phyloP scores from a whole-genome alignment of 2,329 filamentous ascomycete species.

The Ceratocystis huliohia region DNA sequence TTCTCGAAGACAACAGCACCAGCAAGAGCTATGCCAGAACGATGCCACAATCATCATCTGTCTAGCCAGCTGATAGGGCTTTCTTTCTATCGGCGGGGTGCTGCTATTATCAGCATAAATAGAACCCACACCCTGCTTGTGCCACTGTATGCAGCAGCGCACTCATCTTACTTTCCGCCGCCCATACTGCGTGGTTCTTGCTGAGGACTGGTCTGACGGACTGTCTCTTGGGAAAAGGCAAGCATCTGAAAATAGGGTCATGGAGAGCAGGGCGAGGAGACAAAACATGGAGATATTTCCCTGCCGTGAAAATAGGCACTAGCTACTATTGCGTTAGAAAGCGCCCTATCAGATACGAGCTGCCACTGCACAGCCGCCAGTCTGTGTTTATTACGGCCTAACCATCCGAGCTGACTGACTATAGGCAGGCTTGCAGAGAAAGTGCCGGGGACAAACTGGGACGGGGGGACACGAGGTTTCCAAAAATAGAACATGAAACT shows the following conservation, averaged over 20 bases:
- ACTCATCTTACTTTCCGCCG: too few relatives aligned
- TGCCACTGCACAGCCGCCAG: not conserved
- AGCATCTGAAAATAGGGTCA: too few relatives aligned
- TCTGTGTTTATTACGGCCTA: not conserved
- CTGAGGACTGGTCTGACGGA: not conserved
- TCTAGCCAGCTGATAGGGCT: not conserved
- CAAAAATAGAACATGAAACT: conserved; percentile 7
- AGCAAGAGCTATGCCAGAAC: not conserved
- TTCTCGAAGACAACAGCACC: not conserved
- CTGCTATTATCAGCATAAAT: not conserved
- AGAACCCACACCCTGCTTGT: not conserved
- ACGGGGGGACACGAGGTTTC: not conserved
- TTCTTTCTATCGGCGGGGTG: not conserved
- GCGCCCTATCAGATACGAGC: not conserved
- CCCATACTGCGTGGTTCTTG: not conserved
- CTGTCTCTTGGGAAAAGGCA: too few relatives aligned
- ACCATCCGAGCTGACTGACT: not conserved
- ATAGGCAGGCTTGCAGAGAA: not conserved
- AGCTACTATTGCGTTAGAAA: too few relatives aligned
- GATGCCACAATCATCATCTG: not conserved
- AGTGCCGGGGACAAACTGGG: not conserved
- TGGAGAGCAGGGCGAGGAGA: too few relatives aligned
- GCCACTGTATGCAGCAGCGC: too few relatives aligned
- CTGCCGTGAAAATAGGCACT: not conserved
- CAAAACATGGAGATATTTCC: too few relatives aligned